phyloP scores from a whole-genome alignment of 345 rosid species.

The Durio zibethinus region DNA sequence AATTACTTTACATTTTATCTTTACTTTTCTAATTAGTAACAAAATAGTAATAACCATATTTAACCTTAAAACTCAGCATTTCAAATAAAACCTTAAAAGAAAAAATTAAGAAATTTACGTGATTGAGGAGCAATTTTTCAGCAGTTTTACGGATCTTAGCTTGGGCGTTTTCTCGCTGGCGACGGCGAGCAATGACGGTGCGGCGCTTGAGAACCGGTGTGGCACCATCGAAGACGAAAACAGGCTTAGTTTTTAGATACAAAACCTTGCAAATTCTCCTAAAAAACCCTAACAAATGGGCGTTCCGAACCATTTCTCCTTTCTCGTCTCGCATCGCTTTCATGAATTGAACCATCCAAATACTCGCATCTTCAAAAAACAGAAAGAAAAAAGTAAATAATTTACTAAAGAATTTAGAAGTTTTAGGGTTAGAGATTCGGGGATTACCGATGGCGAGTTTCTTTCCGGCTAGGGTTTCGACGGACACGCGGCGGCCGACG shows the following conservation, averaged over 20 bases:
- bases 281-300: constrained; percentile 86
- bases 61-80: neutral
- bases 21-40: neutral
- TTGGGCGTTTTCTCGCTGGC: constrained; percentile 92
- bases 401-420: neutral
- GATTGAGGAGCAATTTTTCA: constrained; percentile 86
- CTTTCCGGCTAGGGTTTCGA: constrained; percentile 84
- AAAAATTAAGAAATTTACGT: constrained; percentile 29
- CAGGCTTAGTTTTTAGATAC: constrained; percentile 77
- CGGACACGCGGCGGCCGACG: constrained; percentile 95
- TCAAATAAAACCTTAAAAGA: neutral
- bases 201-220: constrained; percentile 93
- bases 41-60: neutral
- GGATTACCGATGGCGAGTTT: constrained; percentile 73
- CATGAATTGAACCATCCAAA: constrained; percentile 97
- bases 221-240: constrained; percentile 89
- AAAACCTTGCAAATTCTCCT: constrained; percentile 90
- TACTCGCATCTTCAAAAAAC: constrained; percentile 69
- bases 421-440: constrained; percentile 16
- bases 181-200: constrained; percentile 84
- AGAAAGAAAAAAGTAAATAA: neutral
- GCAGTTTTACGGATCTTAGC: constrained; percentile 89
- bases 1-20: neutral
- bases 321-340: constrained; percentile 97
- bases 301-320: constrained; percentile 91